Evolutionary conservation across 805 yeast species (phyloP).

Genomic region (Sugiyamaella marilandica): DNA sequence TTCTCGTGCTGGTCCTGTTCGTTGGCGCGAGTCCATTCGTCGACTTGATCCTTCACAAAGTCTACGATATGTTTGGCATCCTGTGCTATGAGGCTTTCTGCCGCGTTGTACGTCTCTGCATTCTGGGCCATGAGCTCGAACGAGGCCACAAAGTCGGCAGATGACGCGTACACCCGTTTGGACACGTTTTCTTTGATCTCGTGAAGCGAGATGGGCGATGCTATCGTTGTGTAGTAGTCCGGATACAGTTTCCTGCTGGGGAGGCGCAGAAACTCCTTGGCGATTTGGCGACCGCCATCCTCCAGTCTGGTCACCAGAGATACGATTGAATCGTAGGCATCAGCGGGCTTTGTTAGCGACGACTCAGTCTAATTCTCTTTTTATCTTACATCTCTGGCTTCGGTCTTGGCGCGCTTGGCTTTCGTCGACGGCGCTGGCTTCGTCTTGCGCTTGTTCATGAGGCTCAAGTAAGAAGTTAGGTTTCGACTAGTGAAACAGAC

Average conservation of each 20-base stretch:
- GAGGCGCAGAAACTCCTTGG: conserved; percentile 57
- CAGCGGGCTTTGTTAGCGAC: not conserved
- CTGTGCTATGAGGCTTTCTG: conserved; percentile 56
- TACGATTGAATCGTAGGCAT: not conserved
- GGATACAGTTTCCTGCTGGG: conserved; percentile 75
- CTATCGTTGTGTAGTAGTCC: conserved; percentile 66
- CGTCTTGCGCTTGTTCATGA: conserved; percentile 6
- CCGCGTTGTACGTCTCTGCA: conserved; percentile 69
- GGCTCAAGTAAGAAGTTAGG: not conserved
- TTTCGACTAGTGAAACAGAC: not conserved
- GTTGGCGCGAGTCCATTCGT: conserved; percentile 10
- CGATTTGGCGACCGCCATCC: conserved; percentile 26
- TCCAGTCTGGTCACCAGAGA: not conserved
- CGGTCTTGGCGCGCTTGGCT: conserved; percentile 2
- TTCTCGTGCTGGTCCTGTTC: conserved; percentile 11
- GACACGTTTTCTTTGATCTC: conserved; percentile 54
- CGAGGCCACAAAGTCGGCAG: conserved; percentile 49
- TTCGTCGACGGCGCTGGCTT: not conserved
- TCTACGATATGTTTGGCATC: conserved; percentile 56
- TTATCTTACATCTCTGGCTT: not conserved
- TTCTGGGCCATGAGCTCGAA: conserved; percentile 63
- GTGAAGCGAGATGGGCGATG: conserved; percentile 61
- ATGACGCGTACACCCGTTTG: conserved; percentile 33
- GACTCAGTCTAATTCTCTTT: no score
- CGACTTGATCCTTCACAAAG: conserved; percentile 47